Evolutionary conservation across 805 yeast species (phyloP), one percentile per base, ranked within the genome.

Genomic region (Kodamaea neixiangensis): DNA sequence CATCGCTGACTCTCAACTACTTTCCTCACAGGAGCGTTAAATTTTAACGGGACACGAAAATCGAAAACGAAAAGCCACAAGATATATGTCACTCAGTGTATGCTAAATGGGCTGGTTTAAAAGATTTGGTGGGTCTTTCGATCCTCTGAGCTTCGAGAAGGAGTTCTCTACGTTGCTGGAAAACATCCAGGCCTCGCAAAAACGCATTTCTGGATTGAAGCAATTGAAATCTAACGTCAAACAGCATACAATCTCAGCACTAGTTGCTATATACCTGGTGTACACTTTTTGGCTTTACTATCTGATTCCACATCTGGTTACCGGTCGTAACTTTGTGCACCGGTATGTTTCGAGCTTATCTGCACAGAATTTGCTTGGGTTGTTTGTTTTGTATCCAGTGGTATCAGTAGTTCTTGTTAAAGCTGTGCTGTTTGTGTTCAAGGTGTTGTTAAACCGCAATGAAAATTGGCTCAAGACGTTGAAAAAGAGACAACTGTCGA

Each of bases 401-500:
- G 50, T 52, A 4, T 42, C 60, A 3, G 60, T 57, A 22, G 43
- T 55, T 21, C 5, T 65, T 39, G 53, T 64, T 5, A 49, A 49
- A 34, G 18, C 61, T 44, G 49, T 65, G 15, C 51, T 59, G 18
- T 25, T 37, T 9, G 25, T 60, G 13, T 62, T 66, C 45, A 44
- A 29, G 5, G 52, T 63, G 39, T 52, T 66, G 45, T 58, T 67
- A 21, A 55, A 52, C n/a, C 55, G 59, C 52, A 61, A 64, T 51
- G 55, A 61, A 21, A 55, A 46, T 17, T 31, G 49, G 7, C 58
- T 71, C 53, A 53, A 47, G 25, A 37, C 49, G 38, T 65, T 83
- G 47, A 67, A 9, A 50, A 72, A 71, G 19, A 65, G 73, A 44
- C 89, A 85, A 53, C 69, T 72, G 49, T 66, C 67, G 20, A 82